Evolutionary conservation across 352 stramenopile genomes (phyloP).

Genomic region (Pythium insidiosum): DNA sequence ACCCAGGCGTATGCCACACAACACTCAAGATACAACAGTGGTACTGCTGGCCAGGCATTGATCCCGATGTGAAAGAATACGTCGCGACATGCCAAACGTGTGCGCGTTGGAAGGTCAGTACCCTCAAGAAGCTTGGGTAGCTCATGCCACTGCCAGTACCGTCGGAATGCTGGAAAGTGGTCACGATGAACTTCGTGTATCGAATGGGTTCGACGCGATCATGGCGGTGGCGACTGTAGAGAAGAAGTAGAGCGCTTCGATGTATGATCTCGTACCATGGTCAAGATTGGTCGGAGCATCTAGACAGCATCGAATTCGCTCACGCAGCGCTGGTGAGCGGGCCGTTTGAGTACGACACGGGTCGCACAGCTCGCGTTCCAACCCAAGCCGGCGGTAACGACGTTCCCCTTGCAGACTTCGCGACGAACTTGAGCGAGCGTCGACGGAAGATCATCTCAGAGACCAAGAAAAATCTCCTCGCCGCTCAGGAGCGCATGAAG

Average conservation of each 20-base stretch:
- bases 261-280: conserved; percentile 14
- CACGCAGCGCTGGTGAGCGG: conserved; percentile 10
- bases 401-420: conserved; percentile 1
- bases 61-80: conserved; percentile 8
- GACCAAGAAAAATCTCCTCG: neutral
- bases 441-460: conserved; percentile 1
- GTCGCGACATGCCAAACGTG: conserved; percentile 8
- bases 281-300: conserved; percentile 9
- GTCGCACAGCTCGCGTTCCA: neutral
- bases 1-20: conserved; percentile 1
- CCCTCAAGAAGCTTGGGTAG: conserved; percentile 6
- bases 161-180: conserved; percentile 12
- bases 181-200: conserved; percentile 10
- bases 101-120: conserved; percentile 1
- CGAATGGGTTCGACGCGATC: conserved; percentile 7
- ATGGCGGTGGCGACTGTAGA: conserved; percentile 3
- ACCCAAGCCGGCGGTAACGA: neutral
- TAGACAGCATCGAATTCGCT: conserved; percentile 17
- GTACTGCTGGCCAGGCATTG: conserved; percentile 6
- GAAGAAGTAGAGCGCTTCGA: conserved; percentile 6
- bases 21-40: conserved; percentile 1
- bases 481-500: conserved; percentile 5
- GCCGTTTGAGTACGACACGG: conserved; percentile 20
- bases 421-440: conserved; percentile 2
- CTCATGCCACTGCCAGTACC: conserved; percentile 7